Evolutionary conservation across 1,139 yeast genomes (phyloP).

Genomic region (Suhomyces bolitotheri): DNA sequence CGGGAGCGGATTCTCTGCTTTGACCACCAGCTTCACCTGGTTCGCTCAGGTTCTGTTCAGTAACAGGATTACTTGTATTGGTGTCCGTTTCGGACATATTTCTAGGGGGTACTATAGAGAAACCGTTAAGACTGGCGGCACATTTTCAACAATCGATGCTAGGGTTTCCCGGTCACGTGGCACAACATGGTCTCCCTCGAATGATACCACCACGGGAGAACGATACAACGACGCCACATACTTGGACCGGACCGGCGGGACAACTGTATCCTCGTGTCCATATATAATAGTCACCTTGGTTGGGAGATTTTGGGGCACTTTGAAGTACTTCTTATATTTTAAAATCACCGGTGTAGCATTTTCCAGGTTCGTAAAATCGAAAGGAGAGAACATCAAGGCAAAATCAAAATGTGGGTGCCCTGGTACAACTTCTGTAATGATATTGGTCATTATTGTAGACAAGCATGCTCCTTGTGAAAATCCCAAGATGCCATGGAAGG

Average conservation of each 20-base stretch:
- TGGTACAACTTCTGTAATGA: constrained; percentile 41
- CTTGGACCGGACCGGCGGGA: constrained; percentile 34
- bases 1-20: background rate
- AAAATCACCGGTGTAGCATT: too few species aligned
- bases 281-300: constrained; percentile 33
- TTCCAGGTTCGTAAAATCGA: constrained; percentile 42
- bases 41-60: background rate
- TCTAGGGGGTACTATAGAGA: constrained; percentile 1
- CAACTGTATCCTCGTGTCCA: constrained; percentile 36
- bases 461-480: constrained; percentile 95
- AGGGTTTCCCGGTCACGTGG: constrained; percentile 30
- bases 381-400: constrained; percentile 55
- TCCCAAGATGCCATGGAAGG: constrained; percentile 85
- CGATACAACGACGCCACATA: constrained; percentile 26
- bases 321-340: constrained; percentile 21
- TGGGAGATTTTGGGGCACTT: constrained; percentile 10
- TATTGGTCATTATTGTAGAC: constrained; percentile 56
- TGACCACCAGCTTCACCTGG: background rate
- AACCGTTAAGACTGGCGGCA: background rate
- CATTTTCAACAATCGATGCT: constrained; percentile 1
- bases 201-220: constrained; percentile 22
- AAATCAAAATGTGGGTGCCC: constrained; percentile 44
- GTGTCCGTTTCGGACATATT: background rate
- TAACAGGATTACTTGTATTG: background rate
- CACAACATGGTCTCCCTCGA: constrained; percentile 43